Percentiles rank a stretch among this genome's conserved stretches.
phyloP scores from a whole-genome alignment of 345 rosid species.

The Pseudoturritis turrita region DNA sequence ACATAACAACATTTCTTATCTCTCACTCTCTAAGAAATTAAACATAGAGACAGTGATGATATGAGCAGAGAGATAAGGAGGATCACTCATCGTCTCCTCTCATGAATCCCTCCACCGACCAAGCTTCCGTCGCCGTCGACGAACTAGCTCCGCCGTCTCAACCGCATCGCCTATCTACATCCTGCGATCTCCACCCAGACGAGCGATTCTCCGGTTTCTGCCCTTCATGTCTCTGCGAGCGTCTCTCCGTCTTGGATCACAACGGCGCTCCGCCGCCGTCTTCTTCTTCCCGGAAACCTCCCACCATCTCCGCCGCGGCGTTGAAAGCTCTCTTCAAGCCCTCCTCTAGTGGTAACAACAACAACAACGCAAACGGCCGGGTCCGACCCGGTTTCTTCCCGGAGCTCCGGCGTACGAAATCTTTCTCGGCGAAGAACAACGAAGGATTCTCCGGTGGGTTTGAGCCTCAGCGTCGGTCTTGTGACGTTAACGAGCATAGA shows the following conservation, averaged over 20 bases:
- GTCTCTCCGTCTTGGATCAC: slow-evolving; percentile 74
- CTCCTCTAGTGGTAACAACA: slow-evolving; percentile 12
- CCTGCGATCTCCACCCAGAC: slow-evolving; percentile 86
- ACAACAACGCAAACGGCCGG: not conserved
- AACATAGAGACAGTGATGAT: slow-evolving; percentile 20
- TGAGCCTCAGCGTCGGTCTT: slow-evolving; percentile 94
- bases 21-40: not conserved
- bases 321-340: slow-evolving; percentile 67
- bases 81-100: slow-evolving; percentile 40
- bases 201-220: slow-evolving; percentile 91
- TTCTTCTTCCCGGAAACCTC: slow-evolving; percentile 42
- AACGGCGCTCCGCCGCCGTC: slow-evolving; percentile 36
- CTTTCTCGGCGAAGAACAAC: slow-evolving; percentile 90
- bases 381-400: slow-evolving; percentile 52
- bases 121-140: slow-evolving; percentile 22
- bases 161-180: slow-evolving; percentile 78
- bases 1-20: not conserved
- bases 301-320: slow-evolving; percentile 45
- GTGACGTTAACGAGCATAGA: slow-evolving; percentile 76
- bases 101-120: slow-evolving; percentile 68
- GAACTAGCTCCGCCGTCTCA: slow-evolving; percentile 54
- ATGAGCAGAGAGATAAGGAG: slow-evolving; percentile 46
- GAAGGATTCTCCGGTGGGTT: slow-evolving; percentile 68
- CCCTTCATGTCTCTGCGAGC: slow-evolving; percentile 97
- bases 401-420: slow-evolving; percentile 89